Evolutionary conservation across 345 rosid species (phyloP).

Genomic region (Psidium friedrichsthalianum): DNA sequence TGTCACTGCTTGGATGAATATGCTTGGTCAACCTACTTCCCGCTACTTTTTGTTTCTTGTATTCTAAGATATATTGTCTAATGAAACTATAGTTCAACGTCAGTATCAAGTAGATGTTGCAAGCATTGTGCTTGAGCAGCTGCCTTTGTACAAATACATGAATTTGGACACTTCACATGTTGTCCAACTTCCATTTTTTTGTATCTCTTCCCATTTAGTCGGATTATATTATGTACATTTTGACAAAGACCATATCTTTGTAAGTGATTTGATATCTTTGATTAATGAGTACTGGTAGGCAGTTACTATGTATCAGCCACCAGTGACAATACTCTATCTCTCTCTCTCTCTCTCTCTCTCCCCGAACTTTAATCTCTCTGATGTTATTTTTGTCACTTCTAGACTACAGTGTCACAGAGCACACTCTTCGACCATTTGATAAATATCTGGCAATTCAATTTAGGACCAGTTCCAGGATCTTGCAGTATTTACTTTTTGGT

Average conservation of each 20-base stretch:
- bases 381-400: not conserved
- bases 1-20: not conserved
- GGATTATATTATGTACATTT: not conserved
- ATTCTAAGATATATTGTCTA: too few relatives aligned
- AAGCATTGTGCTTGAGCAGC: not conserved
- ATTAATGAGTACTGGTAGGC: not conserved
- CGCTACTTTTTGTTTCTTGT: not conserved
- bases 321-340: not conserved
- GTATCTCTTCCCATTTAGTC: not conserved
- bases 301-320: not conserved
- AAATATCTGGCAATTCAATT: constrained; percentile 82
- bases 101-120: not conserved
- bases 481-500: constrained; percentile 62
- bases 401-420: constrained; percentile 68
- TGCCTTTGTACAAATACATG: not conserved
- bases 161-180: not conserved
- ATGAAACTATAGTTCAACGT: not conserved
- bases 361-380: not conserved
- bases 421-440: constrained; percentile 78
- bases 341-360: not conserved
- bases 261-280: not conserved
- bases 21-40: not conserved
- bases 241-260: not conserved
- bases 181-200: not conserved
- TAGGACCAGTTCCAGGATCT: constrained; percentile 68